Evolutionary conservation across 225 moss, liverwort and hornwort species (phyloP), one percentile per base, ranked within the genome.

Genomic region (Marchantia paleacea): DNA sequence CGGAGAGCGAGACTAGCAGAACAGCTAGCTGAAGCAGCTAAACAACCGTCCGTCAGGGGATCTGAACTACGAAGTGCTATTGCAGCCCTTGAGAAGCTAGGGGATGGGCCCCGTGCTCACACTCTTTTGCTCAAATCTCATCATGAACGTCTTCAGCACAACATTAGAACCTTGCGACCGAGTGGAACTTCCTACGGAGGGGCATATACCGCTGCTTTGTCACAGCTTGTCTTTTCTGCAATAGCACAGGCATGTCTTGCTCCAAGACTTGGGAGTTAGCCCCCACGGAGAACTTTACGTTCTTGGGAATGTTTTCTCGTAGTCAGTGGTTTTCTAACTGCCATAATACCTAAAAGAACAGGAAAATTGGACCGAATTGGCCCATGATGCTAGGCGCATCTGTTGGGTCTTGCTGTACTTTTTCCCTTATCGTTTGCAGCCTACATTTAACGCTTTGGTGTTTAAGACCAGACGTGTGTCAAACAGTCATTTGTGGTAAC

Each of bases 151-250:
- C 92, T 97, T 73, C 93, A 92, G 85, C 93, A 97, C 83, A 95
- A 93, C 66, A 93, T 95, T 20, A 87, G 97, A 86, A 92, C 92
- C 13, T 83, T 97, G 48, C 84, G 95, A 71, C 97, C 93, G 2
- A 95, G 94, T 84, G 95, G 97, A 72, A 97, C 93, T 82, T 97
- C 95, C 18, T 95, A 97, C 78, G 97, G 95, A 78, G 95, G 97
- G 18, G 94, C 97, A 79, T 97, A 97, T 49, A 97, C 95, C 66
- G 97, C 97, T 79, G 92, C 97, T 31, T 88, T 97, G 47, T 97
- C 97, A 25, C 95, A 97, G 80, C 82, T 97, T 76, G 97, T 95
- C 19, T 97, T 95, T 78, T 97, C 95, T 79, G 95, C 92, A 39
- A 90, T 95, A 72, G 97, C 97, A 22, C 93, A 97, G 91, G 91